Conservation (phyloP, 345 rosid species). For the Arabis alpina region DNA sequence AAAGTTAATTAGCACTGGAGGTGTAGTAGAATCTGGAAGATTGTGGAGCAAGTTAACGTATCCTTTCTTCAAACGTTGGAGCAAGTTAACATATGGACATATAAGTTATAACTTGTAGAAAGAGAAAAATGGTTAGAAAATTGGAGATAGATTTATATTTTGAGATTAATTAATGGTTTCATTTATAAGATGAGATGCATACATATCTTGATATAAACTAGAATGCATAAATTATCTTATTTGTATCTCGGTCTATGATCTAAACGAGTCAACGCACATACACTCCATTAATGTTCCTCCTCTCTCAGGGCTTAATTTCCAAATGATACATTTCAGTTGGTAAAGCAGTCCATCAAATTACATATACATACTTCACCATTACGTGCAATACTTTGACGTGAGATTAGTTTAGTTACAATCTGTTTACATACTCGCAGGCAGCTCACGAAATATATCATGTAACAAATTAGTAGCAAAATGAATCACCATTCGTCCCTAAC, state of each 20-base stretch:
- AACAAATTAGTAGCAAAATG: too few species aligned
- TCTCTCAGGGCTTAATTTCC: too few species aligned
- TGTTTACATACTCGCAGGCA: too few species aligned
- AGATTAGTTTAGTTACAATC: too few species aligned
- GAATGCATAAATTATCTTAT: not conserved
- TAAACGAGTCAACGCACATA: too few species aligned
- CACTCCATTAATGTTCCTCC: too few species aligned
- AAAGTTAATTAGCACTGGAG: not conserved
- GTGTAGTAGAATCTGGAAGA: slow-evolving; percentile 10
- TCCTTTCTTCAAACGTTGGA: not conserved
- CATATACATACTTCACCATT: too few species aligned
- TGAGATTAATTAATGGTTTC: not conserved
- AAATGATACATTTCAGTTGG: too few species aligned
- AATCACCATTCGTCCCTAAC: too few species aligned
- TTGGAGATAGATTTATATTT: not conserved
- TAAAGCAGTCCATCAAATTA: not conserved
- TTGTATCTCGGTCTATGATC: too few species aligned
- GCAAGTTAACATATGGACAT: not conserved
- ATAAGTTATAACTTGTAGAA: slow-evolving; percentile 2
- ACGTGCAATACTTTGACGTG: too few species aligned
- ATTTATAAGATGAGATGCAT: not conserved
- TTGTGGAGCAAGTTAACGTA: not conserved
- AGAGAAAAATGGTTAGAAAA: not conserved
- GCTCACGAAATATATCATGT: too few species aligned
- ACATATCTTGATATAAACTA: not conserved